Conservation (phyloP, 1,284 basidiomycete genomes). For the Neolentinus lepideus region DNA sequence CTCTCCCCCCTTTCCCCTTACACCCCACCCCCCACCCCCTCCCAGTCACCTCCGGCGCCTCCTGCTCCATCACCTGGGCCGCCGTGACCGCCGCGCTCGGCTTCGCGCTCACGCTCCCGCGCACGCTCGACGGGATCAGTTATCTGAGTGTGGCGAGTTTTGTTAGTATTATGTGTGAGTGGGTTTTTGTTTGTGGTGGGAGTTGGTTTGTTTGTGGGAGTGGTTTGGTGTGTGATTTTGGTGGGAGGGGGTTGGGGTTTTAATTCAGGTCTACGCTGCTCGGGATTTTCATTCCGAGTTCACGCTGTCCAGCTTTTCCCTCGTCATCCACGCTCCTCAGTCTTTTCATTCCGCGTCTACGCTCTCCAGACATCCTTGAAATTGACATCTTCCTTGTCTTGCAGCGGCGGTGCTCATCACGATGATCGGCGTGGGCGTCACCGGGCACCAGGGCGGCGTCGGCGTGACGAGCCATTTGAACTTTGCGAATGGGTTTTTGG, state of each 20-base stretch:
- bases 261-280: no score
- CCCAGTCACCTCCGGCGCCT: conserved; percentile 21
- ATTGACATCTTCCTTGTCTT: neutral
- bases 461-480: neutral
- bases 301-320: no score
- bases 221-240: no score
- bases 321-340: no score
- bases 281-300: no score
- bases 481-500: neutral
- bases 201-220: no score
- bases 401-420: conserved; percentile 9
- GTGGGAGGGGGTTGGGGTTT: no score
- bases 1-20: neutral
- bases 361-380: no score
- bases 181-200: neutral
- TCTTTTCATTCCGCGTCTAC: no score
- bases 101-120: conserved; percentile 21
- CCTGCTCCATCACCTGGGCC: conserved; percentile 24
- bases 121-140: conserved; percentile 22
- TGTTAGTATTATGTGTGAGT: conserved; percentile 13
- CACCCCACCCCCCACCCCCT: neutral
- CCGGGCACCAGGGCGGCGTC: neutral
- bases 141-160: conserved; percentile 24
- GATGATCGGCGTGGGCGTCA: conserved; percentile 1
- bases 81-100: conserved; percentile 21